Evolutionary conservation across 176 grass and related monocot genomes (phyloP), one percentile per base, ranked within the genome.

Genomic region (Panicum miliaceum): DNA sequence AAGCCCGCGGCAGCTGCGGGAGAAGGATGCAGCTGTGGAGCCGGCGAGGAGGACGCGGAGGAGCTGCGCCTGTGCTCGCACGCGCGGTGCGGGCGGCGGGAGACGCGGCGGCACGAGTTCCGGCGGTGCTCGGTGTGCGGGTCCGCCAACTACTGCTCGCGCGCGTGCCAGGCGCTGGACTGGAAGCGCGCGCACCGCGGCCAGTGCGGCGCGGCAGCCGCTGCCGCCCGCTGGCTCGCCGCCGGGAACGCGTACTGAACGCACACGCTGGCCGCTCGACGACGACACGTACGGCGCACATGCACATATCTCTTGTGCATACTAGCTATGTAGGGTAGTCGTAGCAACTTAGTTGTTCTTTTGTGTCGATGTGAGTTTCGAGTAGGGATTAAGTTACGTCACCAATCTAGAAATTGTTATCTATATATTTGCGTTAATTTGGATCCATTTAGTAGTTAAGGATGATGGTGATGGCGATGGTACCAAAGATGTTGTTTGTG

Each of bases 61-160:
- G 32, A 34, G 0, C 53, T 81, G 32, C 62, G 80, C 22, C 56
- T 96, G 38, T 96, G 94, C 81, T 96, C 94, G 13, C 81, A 96
- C 3, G 42, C 11, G 22, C 69, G 63, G 19, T 96, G 91, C 43
- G 94, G 91, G 3, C 78, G 91, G 38, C 40, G 48, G 23, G 94
- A 96, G 81, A 96, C 77, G 11, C 78, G 94, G 53, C 81, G 84
- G 50, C 86, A 91, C 14, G 94, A 96, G 78, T 93, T 96, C 86
- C 83, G 91, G 47, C 89, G 89, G 53, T 96, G 94, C 62, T 89
- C 91, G 3, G 86, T 74, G 48, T 96, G 94, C 65, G 89, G 88
- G 7, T 56, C 76, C 18, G 90, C 86, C 19, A 84, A 37, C 12
- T 96, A 96, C 72, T 96, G 94, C 84, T 96, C 89, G 8, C 86